Conservation (phyloP, 306 rosid genomes). For the Morella rubra region DNA sequence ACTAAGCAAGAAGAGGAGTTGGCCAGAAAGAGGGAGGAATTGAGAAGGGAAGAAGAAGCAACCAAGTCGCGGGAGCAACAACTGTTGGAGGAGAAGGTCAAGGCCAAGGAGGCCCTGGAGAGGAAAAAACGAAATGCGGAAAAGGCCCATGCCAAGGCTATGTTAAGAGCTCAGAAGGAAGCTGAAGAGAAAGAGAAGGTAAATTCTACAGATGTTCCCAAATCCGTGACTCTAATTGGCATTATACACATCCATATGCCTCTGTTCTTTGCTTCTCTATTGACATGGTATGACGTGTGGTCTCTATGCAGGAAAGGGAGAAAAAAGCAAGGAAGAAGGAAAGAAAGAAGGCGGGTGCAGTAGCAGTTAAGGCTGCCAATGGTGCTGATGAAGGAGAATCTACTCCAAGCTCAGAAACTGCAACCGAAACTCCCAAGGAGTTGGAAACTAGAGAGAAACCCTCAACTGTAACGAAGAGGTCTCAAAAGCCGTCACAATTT, state of each 20-base stretch:
- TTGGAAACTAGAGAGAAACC: conserved; percentile 45
- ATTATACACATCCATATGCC: background rate
- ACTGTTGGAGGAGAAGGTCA: conserved; percentile 72
- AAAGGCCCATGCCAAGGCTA: conserved; percentile 73
- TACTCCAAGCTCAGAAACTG: conserved; percentile 40
- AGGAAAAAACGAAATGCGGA: conserved; percentile 72
- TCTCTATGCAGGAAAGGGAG: conserved; percentile 63
- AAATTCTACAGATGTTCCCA: conserved; percentile 15
- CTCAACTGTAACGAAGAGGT: conserved; percentile 40
- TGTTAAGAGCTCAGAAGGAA: conserved; percentile 70
- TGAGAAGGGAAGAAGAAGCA: conserved; percentile 67
- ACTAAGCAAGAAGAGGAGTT: conserved; percentile 70
- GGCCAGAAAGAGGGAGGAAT: conserved; percentile 62
- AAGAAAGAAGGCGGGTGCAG: conserved; percentile 48
- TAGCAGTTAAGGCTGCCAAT: conserved; percentile 33
- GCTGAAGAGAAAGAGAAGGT: conserved; percentile 89
- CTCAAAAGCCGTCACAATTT: conserved; percentile 52
- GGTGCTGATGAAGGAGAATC: conserved; percentile 41
- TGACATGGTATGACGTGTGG: conserved; percentile 15
- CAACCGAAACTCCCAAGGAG: conserved; percentile 31
- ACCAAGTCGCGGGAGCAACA: conserved; percentile 63
- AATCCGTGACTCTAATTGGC: background rate
- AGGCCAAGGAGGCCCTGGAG: conserved; percentile 75
- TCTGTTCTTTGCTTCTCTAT: conserved; percentile 17
- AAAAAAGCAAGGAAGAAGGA: conserved; percentile 72